These are phyloP conservation scores for Davidsoniella australis DNA, from an alignment of 2,329 filamentous ascomycete genomes.

Conservation along the genomic window DNA sequence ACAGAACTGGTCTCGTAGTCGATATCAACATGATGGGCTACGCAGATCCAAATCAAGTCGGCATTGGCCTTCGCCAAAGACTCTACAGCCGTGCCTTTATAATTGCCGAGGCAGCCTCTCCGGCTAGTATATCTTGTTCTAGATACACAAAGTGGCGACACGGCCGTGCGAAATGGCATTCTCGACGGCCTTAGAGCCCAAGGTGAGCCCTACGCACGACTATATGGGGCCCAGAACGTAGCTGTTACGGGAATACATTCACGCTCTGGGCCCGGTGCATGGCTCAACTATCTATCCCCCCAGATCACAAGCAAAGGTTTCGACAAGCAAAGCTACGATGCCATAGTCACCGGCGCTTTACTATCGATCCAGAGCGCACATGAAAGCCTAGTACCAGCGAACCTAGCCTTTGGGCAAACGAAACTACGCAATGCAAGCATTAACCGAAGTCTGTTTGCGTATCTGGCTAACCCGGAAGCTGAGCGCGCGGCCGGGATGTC, in stretches of 20 bases:
- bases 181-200: conserved; percentile 53
- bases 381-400: conserved; percentile 31
- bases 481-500: conserved; percentile 33
- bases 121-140: conserved; percentile 67
- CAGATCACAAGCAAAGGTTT: conserved; percentile 83
- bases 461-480: conserved; percentile 60
- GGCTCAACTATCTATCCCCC: conserved; percentile 85
- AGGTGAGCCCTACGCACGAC: conserved; percentile 49
- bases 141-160: conserved; percentile 77
- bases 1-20: conserved; percentile 59
- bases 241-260: conserved; percentile 88
- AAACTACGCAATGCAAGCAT: conserved; percentile 57
- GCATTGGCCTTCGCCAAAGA: conserved; percentile 70
- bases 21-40: conserved; percentile 89
- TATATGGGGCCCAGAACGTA: conserved; percentile 66
- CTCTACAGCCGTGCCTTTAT: conserved; percentile 85
- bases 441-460: conserved; percentile 71
- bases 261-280: conserved; percentile 79
- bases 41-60: conserved; percentile 67
- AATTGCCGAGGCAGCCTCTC: conserved; percentile 48
- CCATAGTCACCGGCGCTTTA: conserved; percentile 73
- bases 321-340: conserved; percentile 68
- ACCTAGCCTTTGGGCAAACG: conserved; percentile 43
- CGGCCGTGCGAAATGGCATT: conserved; percentile 74
- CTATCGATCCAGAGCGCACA: conserved; percentile 72